A percentile compares a stretch with the other conserved stretches of the same genome.
These are phyloP conservation scores for Dryas octopetala DNA, from an alignment of 306 rosid genomes.

Conservation along the genomic window DNA sequence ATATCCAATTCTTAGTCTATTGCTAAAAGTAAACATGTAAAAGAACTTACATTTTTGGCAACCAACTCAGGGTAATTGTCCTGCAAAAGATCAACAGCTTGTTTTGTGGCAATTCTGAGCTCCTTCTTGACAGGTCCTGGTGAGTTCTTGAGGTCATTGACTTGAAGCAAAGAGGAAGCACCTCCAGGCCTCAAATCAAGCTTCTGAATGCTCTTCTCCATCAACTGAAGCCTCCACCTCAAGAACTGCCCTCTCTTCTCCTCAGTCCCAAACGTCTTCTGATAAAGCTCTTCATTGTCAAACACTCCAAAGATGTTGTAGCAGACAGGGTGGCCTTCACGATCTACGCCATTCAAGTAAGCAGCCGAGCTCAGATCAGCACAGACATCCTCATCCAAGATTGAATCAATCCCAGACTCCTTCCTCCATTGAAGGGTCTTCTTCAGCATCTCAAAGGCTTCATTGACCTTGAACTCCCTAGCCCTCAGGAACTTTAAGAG, in stretches of 20 bases:
- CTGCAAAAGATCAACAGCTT: slow-evolving; percentile 72
- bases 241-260: slow-evolving; percentile 70
- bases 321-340: slow-evolving; percentile 69
- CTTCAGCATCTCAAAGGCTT: slow-evolving; percentile 63
- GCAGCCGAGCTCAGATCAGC: slow-evolving; percentile 63
- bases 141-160: slow-evolving; percentile 74
- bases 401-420: slow-evolving; percentile 57
- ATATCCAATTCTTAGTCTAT: neutral
- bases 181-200: slow-evolving; percentile 57
- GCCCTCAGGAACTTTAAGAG: slow-evolving; percentile 80
- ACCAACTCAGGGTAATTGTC: slow-evolving; percentile 94
- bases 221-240: slow-evolving; percentile 76
- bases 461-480: slow-evolving; percentile 80
- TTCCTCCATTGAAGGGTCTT: slow-evolving; percentile 74
- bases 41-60: slow-evolving; percentile 66
- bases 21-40: neutral
- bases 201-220: slow-evolving; percentile 76
- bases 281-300: slow-evolving; percentile 60
- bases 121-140: slow-evolving; percentile 77
- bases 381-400: slow-evolving; percentile 56
- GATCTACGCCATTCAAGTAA: slow-evolving; percentile 56
- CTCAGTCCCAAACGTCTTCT: slow-evolving; percentile 68
- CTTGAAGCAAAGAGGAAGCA: slow-evolving; percentile 60
- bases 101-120: slow-evolving; percentile 72
- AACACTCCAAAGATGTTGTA: slow-evolving; percentile 87